Evolutionary conservation across 2,329 filamentous ascomycete genomes (phyloP).

Genomic region (Alternaria infectoria): DNA sequence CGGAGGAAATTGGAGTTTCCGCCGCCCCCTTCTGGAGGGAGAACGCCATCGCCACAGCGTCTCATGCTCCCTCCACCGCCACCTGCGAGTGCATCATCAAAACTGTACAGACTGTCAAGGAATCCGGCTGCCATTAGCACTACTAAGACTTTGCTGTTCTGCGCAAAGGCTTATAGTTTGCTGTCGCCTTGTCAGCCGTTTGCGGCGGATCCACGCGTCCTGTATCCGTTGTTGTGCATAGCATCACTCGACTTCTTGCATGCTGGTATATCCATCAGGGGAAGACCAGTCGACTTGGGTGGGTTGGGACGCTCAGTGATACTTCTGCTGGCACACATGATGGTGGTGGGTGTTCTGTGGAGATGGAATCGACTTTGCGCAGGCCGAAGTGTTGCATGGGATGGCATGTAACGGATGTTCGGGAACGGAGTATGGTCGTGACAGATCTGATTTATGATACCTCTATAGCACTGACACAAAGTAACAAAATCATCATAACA

Average conservation of each 20-base stretch:
- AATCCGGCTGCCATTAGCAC: constrained; percentile 41
- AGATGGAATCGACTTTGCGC: constrained; percentile 41
- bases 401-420: constrained; percentile 8
- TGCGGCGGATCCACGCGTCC: constrained; percentile 67
- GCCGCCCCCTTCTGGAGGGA: constrained; percentile 18
- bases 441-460: constrained; percentile 10
- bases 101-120: constrained; percentile 22
- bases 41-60: constrained; percentile 30
- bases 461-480: not conserved
- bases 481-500: not conserved
- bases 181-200: constrained; percentile 74
- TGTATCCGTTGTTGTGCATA: constrained; percentile 71
- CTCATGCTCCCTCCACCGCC: constrained; percentile 46
- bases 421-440: not conserved
- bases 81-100: constrained; percentile 6
- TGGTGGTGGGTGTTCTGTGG: constrained; percentile 50
- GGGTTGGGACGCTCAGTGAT: constrained; percentile 50
- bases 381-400: constrained; percentile 32
- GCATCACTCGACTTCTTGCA: constrained; percentile 68
- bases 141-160: constrained; percentile 67
- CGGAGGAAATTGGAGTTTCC: constrained; percentile 39
- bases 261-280: constrained; percentile 18
- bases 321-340: constrained; percentile 56
- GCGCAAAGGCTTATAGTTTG: constrained; percentile 71
- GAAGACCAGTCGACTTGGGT: constrained; percentile 31